Evolutionary conservation across 2,329 filamentous ascomycete species (phyloP), one percentile per base, ranked within the genome.

Genomic region (Tolypocladium amazonense): DNA sequence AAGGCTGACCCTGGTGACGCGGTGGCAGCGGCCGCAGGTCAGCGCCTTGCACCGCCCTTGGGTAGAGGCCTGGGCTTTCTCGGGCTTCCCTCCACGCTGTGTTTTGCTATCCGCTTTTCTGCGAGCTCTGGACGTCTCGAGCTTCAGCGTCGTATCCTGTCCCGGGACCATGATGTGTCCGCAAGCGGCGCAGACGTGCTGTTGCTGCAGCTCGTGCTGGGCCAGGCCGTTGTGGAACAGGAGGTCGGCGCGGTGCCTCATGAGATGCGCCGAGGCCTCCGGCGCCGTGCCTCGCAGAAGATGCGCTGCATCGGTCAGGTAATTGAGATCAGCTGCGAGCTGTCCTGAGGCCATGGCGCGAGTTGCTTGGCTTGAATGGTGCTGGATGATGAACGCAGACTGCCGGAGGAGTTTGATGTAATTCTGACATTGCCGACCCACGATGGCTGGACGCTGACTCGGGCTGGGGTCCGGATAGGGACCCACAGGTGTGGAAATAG

Each of bases 131-230:
- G 58, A 61, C 1, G 68, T 62, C 30, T 78, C 70, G 2, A 82
- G 67, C 18, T 71, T 73, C 11, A 82, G 56, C 11, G 64, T 64
- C 52, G 74, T 75, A 2, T 72, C 74, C 11, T 77, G 76, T 0
- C 84, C 83, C 1, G 77, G 73, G 4, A 86, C 73, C 73, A 86
- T 78, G 45, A 88, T 83, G 62, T 81, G 78, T 20, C 86, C 85
- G 66, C 86, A 89, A 57, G 78, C 78, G 56, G 74, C 77, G 70
- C 86, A 88, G 30, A 79, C 73, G 60, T 79, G 80, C 62, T 85
- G 79, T 57, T 76, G 75, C 62, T 84, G 79, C n/a, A 74, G 66
- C 23, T 83, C 79, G 12, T 78, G 71, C 56, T 72, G 69, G 9
- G 72, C 64, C 8, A 81, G 63, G 52, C 76, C 74, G 63, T 80